Percentiles rank a stretch among this genome's conserved stretches.
Evolutionary conservation across 2,329 filamentous ascomycete species (phyloP).

Genomic region (Fusarium tjaetaba): DNA sequence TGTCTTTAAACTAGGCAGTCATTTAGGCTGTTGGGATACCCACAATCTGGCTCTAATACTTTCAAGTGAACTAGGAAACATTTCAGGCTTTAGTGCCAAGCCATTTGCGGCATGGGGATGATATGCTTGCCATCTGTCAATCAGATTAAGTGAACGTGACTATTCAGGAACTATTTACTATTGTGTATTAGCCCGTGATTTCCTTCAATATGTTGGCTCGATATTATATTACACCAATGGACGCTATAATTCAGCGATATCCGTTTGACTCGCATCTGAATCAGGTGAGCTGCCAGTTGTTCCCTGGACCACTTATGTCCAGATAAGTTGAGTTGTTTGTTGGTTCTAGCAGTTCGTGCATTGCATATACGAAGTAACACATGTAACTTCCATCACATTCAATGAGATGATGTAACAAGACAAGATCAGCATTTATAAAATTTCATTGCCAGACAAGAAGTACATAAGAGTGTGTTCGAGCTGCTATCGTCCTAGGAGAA

Average conservation of each 20-base stretch:
- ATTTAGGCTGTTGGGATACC: neutral
- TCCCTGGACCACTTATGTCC: neutral
- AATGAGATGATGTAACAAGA: neutral
- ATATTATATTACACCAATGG: no score
- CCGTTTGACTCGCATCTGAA: neutral
- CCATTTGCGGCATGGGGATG: accelerated
- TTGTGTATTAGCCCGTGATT: no score
- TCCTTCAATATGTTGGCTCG: neutral
- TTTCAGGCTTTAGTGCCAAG: accelerated
- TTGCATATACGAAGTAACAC: neutral
- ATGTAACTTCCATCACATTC: neutral
- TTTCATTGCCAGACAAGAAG: neutral
- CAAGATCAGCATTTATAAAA: neutral
- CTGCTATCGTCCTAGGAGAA: neutral
- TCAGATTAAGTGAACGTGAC: neutral
- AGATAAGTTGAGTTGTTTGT: neutral
- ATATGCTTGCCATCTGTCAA: neutral
- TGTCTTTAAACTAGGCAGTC: accelerated
- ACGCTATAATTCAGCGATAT: accelerated
- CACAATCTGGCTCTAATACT: neutral
- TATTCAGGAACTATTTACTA: no score
- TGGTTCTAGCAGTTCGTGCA: neutral
- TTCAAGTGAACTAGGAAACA: accelerated
- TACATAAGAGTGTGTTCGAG: neutral
- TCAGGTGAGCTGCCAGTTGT: neutral